Conservation (phyloP, 2,329 filamentous ascomycete genomes). For the Aspergillus phoenicis region DNA sequence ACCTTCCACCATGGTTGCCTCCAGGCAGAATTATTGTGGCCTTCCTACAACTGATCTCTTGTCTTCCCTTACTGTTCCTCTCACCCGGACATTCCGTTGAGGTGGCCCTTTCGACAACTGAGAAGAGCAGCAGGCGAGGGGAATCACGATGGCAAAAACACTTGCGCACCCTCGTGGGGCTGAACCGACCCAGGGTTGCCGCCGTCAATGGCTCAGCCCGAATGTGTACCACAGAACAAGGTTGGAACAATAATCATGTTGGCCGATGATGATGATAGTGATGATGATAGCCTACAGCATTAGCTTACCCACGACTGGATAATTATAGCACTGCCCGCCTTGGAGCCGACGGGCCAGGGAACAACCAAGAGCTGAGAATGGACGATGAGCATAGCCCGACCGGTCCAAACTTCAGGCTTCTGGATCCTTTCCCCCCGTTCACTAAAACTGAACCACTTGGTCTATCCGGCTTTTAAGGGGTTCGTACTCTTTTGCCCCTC, state of each 20-base stretch:
- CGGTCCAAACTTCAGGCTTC: slow-evolving; percentile 16
- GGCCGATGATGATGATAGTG: background rate
- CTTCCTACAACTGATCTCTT: background rate
- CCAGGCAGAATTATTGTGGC: slow-evolving; percentile 21
- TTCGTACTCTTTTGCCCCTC: slow-evolving; percentile 2
- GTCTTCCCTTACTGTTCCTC: background rate
- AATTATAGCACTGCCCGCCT: slow-evolving; percentile 5
- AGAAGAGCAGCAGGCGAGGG: background rate
- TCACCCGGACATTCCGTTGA: slow-evolving; percentile 7
- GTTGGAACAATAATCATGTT: slow-evolving; percentile 5
- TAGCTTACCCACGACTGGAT: background rate
- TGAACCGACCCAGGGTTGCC: slow-evolving; percentile 20
- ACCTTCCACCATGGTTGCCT: slow-evolving; percentile 14
- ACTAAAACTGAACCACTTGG: background rate
- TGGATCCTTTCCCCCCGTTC: slow-evolving; percentile 14
- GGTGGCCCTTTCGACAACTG: slow-evolving; percentile 6
- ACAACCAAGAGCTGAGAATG: background rate
- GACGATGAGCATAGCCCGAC: background rate
- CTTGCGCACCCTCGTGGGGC: slow-evolving; percentile 30
- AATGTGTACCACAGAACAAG: slow-evolving; percentile 21
- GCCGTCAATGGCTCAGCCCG: slow-evolving; percentile 22
- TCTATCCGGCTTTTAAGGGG: background rate
- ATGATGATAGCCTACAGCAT: background rate
- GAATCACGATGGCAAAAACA: slow-evolving; percentile 21
- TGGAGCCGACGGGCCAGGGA: background rate